Percentiles rank a stretch among this genome's conserved stretches.
Evolutionary conservation across 2,329 filamentous ascomycete species (phyloP).

Genomic region (Calonectria montana): DNA sequence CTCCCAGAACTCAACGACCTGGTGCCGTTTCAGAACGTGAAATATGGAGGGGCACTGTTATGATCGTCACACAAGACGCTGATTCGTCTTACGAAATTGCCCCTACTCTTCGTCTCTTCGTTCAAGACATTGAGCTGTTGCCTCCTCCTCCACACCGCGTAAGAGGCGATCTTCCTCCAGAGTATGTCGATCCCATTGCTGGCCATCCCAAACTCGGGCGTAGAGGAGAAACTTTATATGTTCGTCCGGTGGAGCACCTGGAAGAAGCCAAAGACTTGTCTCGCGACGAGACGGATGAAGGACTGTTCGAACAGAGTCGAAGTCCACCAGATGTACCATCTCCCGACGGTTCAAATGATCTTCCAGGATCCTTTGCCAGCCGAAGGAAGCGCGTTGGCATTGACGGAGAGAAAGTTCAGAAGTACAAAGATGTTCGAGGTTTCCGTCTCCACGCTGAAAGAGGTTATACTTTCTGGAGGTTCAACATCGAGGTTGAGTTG

Average conservation of each 20-base stretch:
- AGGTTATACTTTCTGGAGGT: constrained; percentile 96
- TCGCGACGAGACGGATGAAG: constrained; percentile 80
- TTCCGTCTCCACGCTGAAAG: constrained; percentile 86
- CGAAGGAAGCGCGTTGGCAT: constrained; percentile 63
- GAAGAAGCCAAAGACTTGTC: constrained; percentile 84
- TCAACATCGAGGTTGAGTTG: constrained; percentile 94
- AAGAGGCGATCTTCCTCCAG: constrained; percentile 74
- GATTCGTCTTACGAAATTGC: constrained; percentile 84
- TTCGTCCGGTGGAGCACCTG: constrained; percentile 88
- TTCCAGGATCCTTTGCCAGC: constrained; percentile 64
- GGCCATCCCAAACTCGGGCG: constrained; percentile 88
- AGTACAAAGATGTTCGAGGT: constrained; percentile 85
- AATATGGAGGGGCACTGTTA: constrained; percentile 91
- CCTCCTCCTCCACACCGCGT: constrained; percentile 81
- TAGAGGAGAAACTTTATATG: constrained; percentile 87
- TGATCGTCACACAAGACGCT: constrained; percentile 93
- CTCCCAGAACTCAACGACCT: constrained; percentile 42
- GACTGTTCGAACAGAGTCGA: constrained; percentile 79
- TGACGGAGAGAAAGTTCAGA: constrained; percentile 84
- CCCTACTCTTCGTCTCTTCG: constrained; percentile 85
- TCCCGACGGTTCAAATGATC: constrained; percentile 57
- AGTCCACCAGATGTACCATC: constrained; percentile 61
- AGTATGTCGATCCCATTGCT: constrained; percentile 90
- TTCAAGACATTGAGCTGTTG: constrained; percentile 85
- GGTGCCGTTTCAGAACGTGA: constrained; percentile 67